Percentiles rank a stretch among this genome's conserved stretches.
phyloP scores from a whole-genome alignment of 148 eudicot genomes.

The Chenopodium formosanum region DNA sequence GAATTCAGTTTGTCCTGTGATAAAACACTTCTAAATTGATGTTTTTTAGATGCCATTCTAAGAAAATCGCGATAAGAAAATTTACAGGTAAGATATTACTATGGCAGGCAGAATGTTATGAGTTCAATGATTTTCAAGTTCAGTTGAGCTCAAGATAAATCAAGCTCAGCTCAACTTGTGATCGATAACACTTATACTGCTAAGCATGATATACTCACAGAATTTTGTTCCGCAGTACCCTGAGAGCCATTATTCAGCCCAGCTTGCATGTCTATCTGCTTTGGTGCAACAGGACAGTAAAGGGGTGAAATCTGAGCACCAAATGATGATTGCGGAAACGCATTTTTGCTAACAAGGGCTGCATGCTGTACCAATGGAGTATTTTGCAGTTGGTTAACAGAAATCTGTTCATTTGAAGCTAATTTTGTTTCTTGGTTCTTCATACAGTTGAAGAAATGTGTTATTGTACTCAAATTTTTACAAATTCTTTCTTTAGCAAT shows the following conservation, averaged over 20 bases:
- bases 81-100: neutral
- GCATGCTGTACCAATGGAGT: neutral
- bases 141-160: neutral
- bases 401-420: neutral
- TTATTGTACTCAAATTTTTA: neutral
- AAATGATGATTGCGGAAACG: neutral
- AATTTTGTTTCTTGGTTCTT: neutral
- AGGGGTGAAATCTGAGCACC: neutral
- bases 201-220: constrained; percentile 1
- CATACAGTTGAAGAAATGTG: neutral
- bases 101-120: neutral
- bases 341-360: neutral
- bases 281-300: neutral
- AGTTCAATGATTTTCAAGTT: neutral
- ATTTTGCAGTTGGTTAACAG: neutral
- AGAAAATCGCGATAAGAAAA: neutral
- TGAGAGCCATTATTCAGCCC: neutral
- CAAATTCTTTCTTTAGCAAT: neutral
- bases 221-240: neutral
- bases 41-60: neutral
- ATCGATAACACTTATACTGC: neutral
- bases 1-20: neutral
- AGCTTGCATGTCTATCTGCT: neutral
- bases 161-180: no score
- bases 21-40: neutral